Base-by-base conservation (phyloP, 768 basidiomycete species). In the Boletus tomentosulus region DNA sequence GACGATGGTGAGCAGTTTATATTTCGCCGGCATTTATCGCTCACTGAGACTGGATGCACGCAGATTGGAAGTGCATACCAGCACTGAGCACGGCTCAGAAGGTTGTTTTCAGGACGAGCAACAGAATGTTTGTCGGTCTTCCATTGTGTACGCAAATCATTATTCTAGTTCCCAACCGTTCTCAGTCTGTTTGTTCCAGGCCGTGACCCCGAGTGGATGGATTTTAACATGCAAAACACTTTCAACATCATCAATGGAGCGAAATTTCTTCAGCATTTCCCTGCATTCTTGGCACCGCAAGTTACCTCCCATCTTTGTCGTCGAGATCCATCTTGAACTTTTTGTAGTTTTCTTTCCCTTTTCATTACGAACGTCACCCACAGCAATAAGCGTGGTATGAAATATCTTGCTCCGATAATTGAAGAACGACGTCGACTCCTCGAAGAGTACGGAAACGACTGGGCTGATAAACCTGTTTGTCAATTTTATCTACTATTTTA, bases 101-200 rank as follows among this genome's bases (percentile, higher is more conserved):
- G 24, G 64, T 82, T 28, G 64, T 82, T 7, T 68, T 69, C 30
- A 71, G 76, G 34, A 65, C 70, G 5, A 75, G 66, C 45, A 79
- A 77, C 57, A 73, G 48, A 31, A 12, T 45, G 1, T 25, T 49
- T 37, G 53, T 54, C 22, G 48, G 53, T 31, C 38, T 46, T 41
- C 8, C 48, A 28, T 37, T 45, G 33, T 48, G 51, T 51, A 24
- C 2, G 51, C 19, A 8, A 13, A 10, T 28, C 28, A 13, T 6
- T 12, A 25, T 46, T 25, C 13, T 19, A 16, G 2, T 28, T 30
- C 12, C 11, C n/a, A 15, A 9, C n/a, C 9, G 6, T 15, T 24
- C 51, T 46, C 5, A 49, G 12, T 37, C 9, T 22, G 9, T 13
- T 25, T 41, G 0, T 7, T 31, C 7, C 35, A 79, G 78, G 78